Percentiles rank a stretch among this genome's conserved stretches.
Evolutionary conservation across 2,329 filamentous ascomycete species (phyloP).

Genomic region (Periglandula ipomoeae): DNA sequence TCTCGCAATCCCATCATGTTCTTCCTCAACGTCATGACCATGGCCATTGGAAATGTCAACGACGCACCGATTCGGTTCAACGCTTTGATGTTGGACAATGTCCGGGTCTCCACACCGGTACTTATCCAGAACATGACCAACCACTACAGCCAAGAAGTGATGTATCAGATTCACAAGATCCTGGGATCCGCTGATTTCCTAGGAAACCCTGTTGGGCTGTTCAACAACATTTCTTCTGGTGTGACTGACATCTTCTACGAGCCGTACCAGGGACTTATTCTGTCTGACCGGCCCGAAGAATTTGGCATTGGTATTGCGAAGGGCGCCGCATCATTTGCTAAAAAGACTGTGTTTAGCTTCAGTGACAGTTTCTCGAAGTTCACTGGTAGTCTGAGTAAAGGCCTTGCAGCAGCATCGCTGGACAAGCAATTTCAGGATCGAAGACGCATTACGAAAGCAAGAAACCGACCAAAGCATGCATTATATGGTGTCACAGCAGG

Average conservation of each 20-base stretch:
- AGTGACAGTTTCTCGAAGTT: conserved; percentile 97
- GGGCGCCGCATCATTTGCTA: conserved; percentile 92
- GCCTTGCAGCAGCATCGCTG: conserved; percentile 85
- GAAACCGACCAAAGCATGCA: conserved; percentile 94
- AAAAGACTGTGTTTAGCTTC: conserved; percentile 97
- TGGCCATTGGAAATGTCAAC: conserved; percentile 99
- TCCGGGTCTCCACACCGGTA: conserved; percentile 77
- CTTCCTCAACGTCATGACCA: conserved; percentile 95
- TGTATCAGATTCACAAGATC: conserved; percentile 95
- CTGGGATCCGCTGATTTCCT: conserved; percentile 95
- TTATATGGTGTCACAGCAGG: conserved; percentile 93
- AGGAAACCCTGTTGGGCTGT: conserved; percentile 91
- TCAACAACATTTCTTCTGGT: conserved; percentile 96
- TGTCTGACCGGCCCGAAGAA: conserved; percentile 91
- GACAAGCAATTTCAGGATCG: conserved; percentile 99
- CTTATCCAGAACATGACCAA: conserved; percentile 79
- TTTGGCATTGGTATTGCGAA: conserved; percentile 93
- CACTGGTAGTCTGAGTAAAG: conserved; percentile 94
- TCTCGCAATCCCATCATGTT: conserved; percentile 96
- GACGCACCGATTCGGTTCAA: conserved; percentile 93
- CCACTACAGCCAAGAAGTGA: conserved; percentile 93
- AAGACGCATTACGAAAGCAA: conserved; percentile 81
- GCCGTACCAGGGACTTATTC: conserved; percentile 93
- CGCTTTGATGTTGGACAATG: conserved; percentile 88
- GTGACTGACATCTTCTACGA: conserved; percentile 99